Evolutionary conservation across 164 flowering plant species (phyloP).

Genomic region (Vitis rupestris): DNA sequence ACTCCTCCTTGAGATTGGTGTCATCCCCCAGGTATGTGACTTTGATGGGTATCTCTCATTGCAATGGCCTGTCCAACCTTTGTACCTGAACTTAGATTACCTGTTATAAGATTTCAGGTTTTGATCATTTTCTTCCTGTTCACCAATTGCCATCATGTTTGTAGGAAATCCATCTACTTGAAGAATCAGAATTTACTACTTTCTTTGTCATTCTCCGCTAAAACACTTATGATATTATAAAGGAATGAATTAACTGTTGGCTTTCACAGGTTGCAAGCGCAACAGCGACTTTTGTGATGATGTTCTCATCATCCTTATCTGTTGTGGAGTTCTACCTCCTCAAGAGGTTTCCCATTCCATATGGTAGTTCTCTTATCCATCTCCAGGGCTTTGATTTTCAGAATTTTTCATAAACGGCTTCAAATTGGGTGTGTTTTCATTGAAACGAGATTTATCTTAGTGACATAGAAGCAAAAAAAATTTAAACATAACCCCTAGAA

Average conservation of each 20-base stretch:
- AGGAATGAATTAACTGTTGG: not conserved
- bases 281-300: conserved; percentile 98
- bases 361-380: conserved; percentile 42
- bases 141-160: too few relatives aligned
- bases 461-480: too few relatives aligned
- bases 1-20: conserved; percentile 90
- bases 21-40: conserved; percentile 81
- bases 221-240: too few relatives aligned
- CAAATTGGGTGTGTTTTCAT: not conserved
- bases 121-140: too few relatives aligned
- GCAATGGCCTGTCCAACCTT: too few relatives aligned
- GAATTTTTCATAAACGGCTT: not conserved
- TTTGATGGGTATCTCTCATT: too few relatives aligned
- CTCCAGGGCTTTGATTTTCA: not conserved
- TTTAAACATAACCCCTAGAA: too few relatives aligned
- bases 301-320: conserved; percentile 96
- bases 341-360: conserved; percentile 88
- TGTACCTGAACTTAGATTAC: too few relatives aligned
- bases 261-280: conserved; percentile 83
- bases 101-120: too few relatives aligned
- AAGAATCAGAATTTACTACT: too few relatives aligned
- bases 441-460: not conserved
- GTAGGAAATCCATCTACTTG: too few relatives aligned
- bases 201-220: too few relatives aligned
- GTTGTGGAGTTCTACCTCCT: conserved; percentile 95